Evolutionary conservation across 1,139 yeast species (phyloP).

Genomic region (Suhomyces taliae): DNA sequence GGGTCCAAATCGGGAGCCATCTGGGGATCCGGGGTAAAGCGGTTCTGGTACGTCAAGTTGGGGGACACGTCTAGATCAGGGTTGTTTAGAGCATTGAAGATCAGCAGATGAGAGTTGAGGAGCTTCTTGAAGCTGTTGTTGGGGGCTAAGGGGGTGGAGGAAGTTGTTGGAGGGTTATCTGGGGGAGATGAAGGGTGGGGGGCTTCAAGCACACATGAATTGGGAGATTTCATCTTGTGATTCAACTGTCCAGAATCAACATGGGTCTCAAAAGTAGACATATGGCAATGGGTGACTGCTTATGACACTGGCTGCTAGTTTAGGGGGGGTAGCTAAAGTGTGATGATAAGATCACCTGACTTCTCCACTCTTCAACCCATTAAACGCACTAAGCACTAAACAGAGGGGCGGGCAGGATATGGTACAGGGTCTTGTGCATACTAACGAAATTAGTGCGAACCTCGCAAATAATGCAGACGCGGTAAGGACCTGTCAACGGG

Average conservation of each 20-base stretch:
- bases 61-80: slow-evolving; percentile 41
- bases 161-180: neutral
- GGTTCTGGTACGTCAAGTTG: slow-evolving; percentile 1
- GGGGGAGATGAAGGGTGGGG: neutral
- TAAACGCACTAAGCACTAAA: neutral
- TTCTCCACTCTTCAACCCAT: slow-evolving; percentile 1
- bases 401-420: no score
- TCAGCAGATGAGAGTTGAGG: slow-evolving; percentile 40
- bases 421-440: no score
- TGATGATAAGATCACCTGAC: slow-evolving; percentile 8
- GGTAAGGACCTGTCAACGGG: no score
- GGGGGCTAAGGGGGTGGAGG: neutral
- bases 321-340: neutral
- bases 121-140: slow-evolving; percentile 17
- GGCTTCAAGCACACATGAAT: neutral
- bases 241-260: neutral
- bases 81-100: slow-evolving; percentile 40
- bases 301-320: neutral
- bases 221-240: neutral
- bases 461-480: no score
- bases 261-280: neutral
- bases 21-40: slow-evolving; percentile 11
- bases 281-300: no score
- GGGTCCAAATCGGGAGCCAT: slow-evolving; percentile 11
- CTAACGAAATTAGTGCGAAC: no score